These are phyloP conservation scores for Magnolia sinica DNA, from an alignment of 164 flowering plant species.

Conservation along the genomic window DNA sequence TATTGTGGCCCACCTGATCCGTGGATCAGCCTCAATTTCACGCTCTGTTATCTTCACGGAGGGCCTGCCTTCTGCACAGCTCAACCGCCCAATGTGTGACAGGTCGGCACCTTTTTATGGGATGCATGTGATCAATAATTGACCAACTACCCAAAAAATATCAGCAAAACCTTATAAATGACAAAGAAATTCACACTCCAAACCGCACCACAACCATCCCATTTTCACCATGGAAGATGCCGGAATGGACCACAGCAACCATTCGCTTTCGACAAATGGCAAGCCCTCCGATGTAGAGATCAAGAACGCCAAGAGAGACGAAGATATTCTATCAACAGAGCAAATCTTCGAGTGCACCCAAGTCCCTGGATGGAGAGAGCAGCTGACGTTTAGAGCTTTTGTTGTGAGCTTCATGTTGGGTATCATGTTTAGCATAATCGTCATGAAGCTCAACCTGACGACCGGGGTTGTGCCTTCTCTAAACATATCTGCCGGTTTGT, in stretches of 20 bases:
- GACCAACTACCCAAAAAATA: too few relatives aligned
- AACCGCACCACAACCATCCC: too few relatives aligned
- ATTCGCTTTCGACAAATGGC: background rate
- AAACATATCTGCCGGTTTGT: slow-evolving; percentile 30
- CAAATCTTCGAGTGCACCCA: slow-evolving; percentile 12
- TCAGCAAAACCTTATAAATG: too few relatives aligned
- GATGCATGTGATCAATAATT: too few relatives aligned
- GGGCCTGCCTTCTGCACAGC: too few relatives aligned
- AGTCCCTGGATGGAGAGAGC: slow-evolving; percentile 27
- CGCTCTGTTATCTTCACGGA: too few relatives aligned
- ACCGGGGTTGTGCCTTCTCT: slow-evolving; percentile 32
- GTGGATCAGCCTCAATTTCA: too few relatives aligned
- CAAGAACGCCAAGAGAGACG: slow-evolving; percentile 2
- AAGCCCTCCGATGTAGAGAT: background rate
- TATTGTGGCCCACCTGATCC: too few relatives aligned
- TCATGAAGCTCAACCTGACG: slow-evolving; percentile 29
- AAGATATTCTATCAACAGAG: slow-evolving; percentile 11
- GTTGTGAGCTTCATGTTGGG: slow-evolving; percentile 24
- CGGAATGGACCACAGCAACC: background rate
- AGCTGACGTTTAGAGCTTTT: slow-evolving; percentile 27
- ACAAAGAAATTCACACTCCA: too few relatives aligned
- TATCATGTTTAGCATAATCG: slow-evolving; percentile 22
- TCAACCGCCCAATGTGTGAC: too few relatives aligned
- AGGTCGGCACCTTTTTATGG: too few relatives aligned
- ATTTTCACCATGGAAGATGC: background rate